A percentile compares a stretch with the other conserved stretches of the same genome.
Conservation (phyloP, 2,329 filamentous ascomycete genomes). For the Xylaria multiplex region DNA sequence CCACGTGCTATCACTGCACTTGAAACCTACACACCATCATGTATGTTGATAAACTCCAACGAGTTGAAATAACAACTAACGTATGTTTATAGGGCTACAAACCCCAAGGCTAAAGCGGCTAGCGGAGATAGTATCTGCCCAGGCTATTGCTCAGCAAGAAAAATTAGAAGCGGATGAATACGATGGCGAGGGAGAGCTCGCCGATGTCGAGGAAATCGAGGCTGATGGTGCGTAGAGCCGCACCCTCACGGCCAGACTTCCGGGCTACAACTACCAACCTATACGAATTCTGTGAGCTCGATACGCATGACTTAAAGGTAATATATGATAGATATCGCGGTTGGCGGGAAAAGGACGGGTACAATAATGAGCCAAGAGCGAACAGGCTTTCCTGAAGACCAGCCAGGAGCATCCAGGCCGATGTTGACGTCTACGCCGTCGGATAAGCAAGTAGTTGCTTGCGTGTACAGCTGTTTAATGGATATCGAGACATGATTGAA, state of each 20-base stretch:
- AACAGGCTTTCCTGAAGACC: conserved; percentile 19
- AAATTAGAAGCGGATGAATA: conserved; percentile 67
- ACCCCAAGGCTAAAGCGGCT: conserved; percentile 93
- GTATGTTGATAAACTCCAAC: conserved; percentile 63
- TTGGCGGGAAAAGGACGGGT: conserved; percentile 28
- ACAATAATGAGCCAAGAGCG: conserved; percentile 33
- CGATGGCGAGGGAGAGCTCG: conserved; percentile 57
- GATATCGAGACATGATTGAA: conserved; percentile 49
- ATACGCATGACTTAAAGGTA: conserved; percentile 33
- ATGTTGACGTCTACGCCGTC: conserved; percentile 24
- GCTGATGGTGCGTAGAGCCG: conserved; percentile 50
- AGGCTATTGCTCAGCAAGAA: conserved; percentile 95
- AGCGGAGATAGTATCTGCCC: conserved; percentile 97
- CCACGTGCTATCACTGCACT: conserved; percentile 94
- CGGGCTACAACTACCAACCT: conserved; percentile 36
- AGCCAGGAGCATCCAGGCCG: conserved; percentile 21
- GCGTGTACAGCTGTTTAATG: conserved; percentile 42
- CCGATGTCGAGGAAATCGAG: conserved; percentile 51
- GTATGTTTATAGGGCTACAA: conserved; percentile 77
- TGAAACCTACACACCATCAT: conserved; percentile 98
- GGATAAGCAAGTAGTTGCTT: conserved; percentile 35
- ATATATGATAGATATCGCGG: conserved; percentile 40
- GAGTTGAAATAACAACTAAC: conserved; percentile 43
- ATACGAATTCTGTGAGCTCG: conserved; percentile 38
- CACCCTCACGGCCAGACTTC: conserved; percentile 37